Conservation (phyloP, 768 basidiomycete species). For the Tulasnella sp. region DNA sequence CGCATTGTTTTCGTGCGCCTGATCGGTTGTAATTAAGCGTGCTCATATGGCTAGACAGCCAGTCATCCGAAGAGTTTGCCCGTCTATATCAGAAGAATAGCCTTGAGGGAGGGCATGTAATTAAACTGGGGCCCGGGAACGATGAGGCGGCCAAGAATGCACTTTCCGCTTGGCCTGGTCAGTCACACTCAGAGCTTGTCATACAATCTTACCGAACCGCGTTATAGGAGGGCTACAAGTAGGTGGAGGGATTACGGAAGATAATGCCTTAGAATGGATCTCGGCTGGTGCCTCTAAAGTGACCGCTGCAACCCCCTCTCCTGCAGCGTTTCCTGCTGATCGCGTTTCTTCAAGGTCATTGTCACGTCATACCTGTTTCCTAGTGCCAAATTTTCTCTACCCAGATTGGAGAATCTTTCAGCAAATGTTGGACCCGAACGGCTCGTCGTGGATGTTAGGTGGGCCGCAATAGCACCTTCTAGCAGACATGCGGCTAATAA, state of each 20-base stretch:
- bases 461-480: too few species aligned
- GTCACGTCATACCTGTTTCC: slow-evolving; percentile 98
- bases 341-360: slow-evolving; percentile 53
- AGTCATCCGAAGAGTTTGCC: slow-evolving; percentile 27
- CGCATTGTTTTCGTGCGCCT: slow-evolving; percentile 14
- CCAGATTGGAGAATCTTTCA: slow-evolving; percentile 53
- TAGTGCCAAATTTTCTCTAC: slow-evolving; percentile 59
- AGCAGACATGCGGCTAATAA: too few species aligned
- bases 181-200: slow-evolving; percentile 14
- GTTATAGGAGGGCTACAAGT: slow-evolving; percentile 66
- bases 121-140: slow-evolving; percentile 87
- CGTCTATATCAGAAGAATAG: slow-evolving; percentile 56
- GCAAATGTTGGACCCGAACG: slow-evolving; percentile 63
- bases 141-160: slow-evolving; percentile 82
- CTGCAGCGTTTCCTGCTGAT: too few species aligned
- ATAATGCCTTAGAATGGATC: slow-evolving; percentile 77
- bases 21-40: neutral
- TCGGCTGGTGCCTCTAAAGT: slow-evolving; percentile 86
- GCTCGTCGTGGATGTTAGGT: slow-evolving; percentile 94
- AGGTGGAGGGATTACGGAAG: slow-evolving; percentile 80
- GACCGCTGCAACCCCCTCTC: slow-evolving; percentile 12
- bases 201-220: neutral
- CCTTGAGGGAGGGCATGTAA: slow-evolving; percentile 85
- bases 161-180: slow-evolving; percentile 72
- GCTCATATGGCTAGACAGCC: neutral